Evolutionary conservation across 768 basidiomycete species (phyloP), one percentile per base, ranked within the genome.

Genomic region (Pleurotus tuoliensis): DNA sequence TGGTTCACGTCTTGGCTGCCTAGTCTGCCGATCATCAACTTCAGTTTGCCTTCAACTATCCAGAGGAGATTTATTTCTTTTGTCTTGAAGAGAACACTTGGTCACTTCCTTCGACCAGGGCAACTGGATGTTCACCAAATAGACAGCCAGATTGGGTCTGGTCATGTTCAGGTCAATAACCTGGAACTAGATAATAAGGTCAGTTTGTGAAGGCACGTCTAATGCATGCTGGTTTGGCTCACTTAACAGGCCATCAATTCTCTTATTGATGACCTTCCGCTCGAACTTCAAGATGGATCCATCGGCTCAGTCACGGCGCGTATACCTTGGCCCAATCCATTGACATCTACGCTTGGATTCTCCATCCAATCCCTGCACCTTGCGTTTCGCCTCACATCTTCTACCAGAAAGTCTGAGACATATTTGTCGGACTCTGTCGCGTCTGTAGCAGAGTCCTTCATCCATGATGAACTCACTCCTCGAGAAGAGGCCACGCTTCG

Each of bases 11-110:
- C 77, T 39, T 83, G 80, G 80, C 64, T 83, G 53, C 87, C 88
- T 20, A 79, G 78, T 68, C 71, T 90, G 39, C 88, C 89, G 15
- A 76, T 77, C 44, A 75, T 92, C 66, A 85, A 86, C 66, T 79
- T 88, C 53, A 63, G 77, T 7, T 71, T 92, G 20, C 86, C 90
- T 13, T 78, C 88, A 7, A 74, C 76, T 55, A 87, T 98, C 46
- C 94, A 97, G 74, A 79, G 86, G 53, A 84, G 92, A 56, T 94
- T 98, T 73, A 77, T 98, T 37, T 94, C 94, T 1, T 98, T 94
- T 68, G 73, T 93, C 52, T 80, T 98, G 59, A 89, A 86, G 77
- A 86, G 85, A 64, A 80, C 83, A 6, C 74, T 98, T 0, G 95
- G 95, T 9, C 89, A 88, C 66, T 80, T 97, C 58, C 80, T 98